Evolutionary conservation across 108 stramenopile species (phyloP), one percentile per base, ranked within the genome.

Genomic region (Nannochloropsis oceanica): DNA sequence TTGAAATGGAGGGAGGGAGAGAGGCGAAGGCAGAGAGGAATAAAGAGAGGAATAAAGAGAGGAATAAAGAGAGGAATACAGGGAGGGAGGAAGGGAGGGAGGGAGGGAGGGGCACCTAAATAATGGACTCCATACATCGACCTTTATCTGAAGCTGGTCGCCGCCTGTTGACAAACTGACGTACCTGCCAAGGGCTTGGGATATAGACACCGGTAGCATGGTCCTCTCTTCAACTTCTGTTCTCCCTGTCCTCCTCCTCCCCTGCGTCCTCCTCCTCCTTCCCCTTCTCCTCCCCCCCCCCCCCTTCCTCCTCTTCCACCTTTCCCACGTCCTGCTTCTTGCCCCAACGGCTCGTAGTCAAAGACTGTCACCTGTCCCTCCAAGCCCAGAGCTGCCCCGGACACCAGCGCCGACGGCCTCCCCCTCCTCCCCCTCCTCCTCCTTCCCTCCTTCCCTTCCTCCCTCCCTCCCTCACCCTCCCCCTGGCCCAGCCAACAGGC

Each of bases 291-390:
- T 34, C 34, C 2, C 34, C 34, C 34, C 5, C 34, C 34, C 34
- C 59, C 46, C 46, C 46, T 14, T 50, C 46, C 46, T 14, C 14
- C 46, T 14, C 46, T 50, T 14, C 46, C 46, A 13, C 46, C 46
- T 14, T 50, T 50, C 46, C 46, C 59, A 2, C 59, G 22, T 73
- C 59, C 59, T 73, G 5, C 59, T 18, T n/a, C n/a, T 2, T 18
- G 22, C n/a, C 59, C 59, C 59, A 73, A 8, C 22, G 59, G 43
- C 8, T 20, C 13, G 85, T 86, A 42, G 44, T 89, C 27, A 44
- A 84, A 88, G 0, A 89, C 89, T 12, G 89, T 85, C 20, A 89
- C 86, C 59, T 89, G 89, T 8, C 89, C 89, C 44, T 89, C 89
- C 85, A 89, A 34, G 0, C 89, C 89, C 22, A 89, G 44, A 13